These are phyloP conservation scores for Berkeleyomyces basicola DNA, from an alignment of 2,329 filamentous ascomycete genomes.

Conservation along the genomic window DNA sequence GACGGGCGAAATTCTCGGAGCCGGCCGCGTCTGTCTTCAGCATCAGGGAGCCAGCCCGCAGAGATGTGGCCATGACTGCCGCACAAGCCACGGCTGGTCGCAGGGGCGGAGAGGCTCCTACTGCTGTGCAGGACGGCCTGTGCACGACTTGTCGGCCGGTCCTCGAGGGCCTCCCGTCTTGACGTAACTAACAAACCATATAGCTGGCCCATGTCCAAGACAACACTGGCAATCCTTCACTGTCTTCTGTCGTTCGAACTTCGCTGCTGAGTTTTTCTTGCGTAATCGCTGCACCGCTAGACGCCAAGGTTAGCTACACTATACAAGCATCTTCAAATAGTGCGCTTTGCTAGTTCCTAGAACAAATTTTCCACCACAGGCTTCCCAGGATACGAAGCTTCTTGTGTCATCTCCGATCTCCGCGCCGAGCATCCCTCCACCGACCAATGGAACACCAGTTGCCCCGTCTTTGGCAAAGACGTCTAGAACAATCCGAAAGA, in stretches of 20 bases:
- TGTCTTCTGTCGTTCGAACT: background rate
- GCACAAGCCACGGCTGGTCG: no score
- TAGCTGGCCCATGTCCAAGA: background rate
- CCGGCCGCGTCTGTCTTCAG: background rate
- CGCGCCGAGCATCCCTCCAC: background rate
- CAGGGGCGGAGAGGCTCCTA: background rate
- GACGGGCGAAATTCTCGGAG: background rate
- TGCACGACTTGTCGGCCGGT: background rate
- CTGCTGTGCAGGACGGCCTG: background rate
- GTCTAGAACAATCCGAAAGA: background rate
- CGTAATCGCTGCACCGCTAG: background rate
- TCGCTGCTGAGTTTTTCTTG: background rate
- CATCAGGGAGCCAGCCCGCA: background rate
- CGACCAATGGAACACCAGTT: background rate
- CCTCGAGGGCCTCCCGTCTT: background rate
- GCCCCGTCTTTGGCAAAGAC: background rate
- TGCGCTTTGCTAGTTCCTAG: background rate
- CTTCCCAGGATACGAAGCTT: background rate
- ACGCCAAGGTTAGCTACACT: background rate
- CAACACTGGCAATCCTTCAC: background rate
- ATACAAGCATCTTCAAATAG: no score
- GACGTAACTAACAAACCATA: background rate
- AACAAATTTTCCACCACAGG: background rate
- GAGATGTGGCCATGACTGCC: background rate
- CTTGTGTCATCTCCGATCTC: background rate